Evolutionary conservation across 164 flowering plant species (phyloP).

Genomic region (Vitis rotundifolia): DNA sequence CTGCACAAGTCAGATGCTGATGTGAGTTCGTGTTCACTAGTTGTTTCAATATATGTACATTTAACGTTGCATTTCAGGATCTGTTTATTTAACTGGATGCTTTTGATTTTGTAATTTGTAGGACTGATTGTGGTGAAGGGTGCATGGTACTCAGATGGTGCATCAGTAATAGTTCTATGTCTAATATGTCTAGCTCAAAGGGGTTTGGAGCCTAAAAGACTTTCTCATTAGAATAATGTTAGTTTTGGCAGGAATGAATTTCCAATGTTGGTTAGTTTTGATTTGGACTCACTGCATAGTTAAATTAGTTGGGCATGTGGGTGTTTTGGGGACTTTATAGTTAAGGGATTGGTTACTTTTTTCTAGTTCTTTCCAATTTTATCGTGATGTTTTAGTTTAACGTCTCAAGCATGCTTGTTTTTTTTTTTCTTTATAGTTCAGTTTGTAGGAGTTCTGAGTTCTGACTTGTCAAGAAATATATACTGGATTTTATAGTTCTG

Average conservation of each 20-base stretch:
- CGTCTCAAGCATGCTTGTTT: too few relatives aligned
- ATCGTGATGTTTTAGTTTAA: background rate
- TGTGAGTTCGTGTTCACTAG: slow-evolving; percentile 12
- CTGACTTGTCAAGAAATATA: slow-evolving; percentile 32
- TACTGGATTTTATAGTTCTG: slow-evolving; percentile 56
- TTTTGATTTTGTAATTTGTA: slow-evolving; percentile 7
- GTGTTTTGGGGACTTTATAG: background rate
- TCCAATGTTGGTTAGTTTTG: slow-evolving; percentile 20
- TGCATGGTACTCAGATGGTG: background rate
- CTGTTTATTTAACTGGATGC: background rate
- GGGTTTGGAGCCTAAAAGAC: slow-evolving; percentile 1
- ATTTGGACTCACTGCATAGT: slow-evolving; percentile 19
- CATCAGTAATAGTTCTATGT: background rate
- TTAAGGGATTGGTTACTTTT: background rate
- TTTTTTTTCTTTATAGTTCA: background rate
- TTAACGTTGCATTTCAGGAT: background rate
- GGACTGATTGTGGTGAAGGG: slow-evolving; percentile 8
- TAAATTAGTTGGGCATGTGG: slow-evolving; percentile 1
- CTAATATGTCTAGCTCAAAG: background rate
- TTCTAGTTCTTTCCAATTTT: background rate
- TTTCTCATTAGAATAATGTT: slow-evolving; percentile 15
- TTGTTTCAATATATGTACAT: background rate
- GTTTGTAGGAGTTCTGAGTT: slow-evolving; percentile 9
- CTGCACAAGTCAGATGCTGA: slow-evolving; percentile 29
- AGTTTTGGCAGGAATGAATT: slow-evolving; percentile 24